Evolutionary conservation across 495 filamentous ascomycete genomes (phyloP), one percentile per base, ranked within the genome.

Genomic region (Neurospora intermedia): DNA sequence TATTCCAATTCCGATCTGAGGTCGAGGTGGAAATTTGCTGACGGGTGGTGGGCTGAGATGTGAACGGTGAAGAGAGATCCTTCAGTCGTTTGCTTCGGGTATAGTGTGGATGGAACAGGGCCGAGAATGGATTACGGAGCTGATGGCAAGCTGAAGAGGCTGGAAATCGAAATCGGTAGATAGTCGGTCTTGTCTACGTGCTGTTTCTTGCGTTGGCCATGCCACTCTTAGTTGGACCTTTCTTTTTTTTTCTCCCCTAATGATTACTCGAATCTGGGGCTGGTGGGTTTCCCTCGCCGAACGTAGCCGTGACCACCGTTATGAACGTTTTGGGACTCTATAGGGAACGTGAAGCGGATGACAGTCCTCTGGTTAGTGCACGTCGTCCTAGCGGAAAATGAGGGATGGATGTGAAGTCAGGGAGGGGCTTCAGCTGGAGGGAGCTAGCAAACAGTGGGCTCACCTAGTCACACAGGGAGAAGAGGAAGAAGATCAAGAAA

Each of bases 1-100:
- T 74, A 75, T 72, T 45, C 72, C 72, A 73, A 73, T 69, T 27
- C 15, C 54, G 16, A 38, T 35, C 31, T 9, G 27, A 66, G 54
- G 54, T 66, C 27, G 54, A 66, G 27, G 54, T 66, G 27, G 27
- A 35, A 35, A 66, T 31, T 27, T 35, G 54, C 54, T 66, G 3
- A 38, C 9, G 27, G 15, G 27, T 66, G 27, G 54, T 66, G 27
- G 54, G 15, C 35, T 66, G 54, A 15, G 18, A 15, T 66, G 27
- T 35, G 2, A 66, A 66, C 27, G 27, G 11, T 35, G 54, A 66
- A 38, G 15, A 35, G 54, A 16, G 23, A 38, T 66, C 7, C 54
- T 66, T 38, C 23, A 9, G 54, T 66, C 54, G 54, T 66, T 66
- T 66, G 27, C 27, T 38, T 66, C 27, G 27, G 54, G 54, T 66